These are phyloP conservation scores for Phytophthora syringae DNA, from an alignment of 352 stramenopile species.

Conservation along the genomic window DNA sequence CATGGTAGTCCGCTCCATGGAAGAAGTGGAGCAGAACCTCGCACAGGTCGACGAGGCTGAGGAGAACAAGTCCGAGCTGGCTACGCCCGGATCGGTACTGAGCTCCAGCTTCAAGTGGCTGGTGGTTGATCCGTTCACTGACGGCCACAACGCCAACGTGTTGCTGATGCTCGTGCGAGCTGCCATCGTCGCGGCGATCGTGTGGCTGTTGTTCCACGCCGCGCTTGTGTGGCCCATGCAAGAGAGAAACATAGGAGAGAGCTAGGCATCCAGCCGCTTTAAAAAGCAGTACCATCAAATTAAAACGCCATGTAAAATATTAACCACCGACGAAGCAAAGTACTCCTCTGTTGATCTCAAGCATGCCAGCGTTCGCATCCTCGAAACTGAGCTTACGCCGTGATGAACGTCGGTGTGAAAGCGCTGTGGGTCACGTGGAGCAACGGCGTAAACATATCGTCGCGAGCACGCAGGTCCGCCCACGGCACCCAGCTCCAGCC, in stretches of 20 bases:
- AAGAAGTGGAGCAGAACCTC: slow-evolving; percentile 31
- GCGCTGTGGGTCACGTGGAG: slow-evolving; percentile 67
- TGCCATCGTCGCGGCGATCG: slow-evolving; percentile 39
- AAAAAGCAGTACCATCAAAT: slow-evolving; percentile 33
- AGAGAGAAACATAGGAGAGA: slow-evolving; percentile 24
- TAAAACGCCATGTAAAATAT: slow-evolving; percentile 47
- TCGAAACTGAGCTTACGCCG: slow-evolving; percentile 4
- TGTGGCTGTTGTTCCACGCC: slow-evolving; percentile 45
- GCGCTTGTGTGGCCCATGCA: slow-evolving; percentile 30
- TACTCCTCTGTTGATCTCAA: background rate
- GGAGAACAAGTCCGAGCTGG: slow-evolving; percentile 12
- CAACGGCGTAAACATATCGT: slow-evolving; percentile 82
- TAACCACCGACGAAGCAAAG: slow-evolving; percentile 17
- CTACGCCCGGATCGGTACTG: slow-evolving; percentile 6
- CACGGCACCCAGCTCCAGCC: slow-evolving; percentile 76
- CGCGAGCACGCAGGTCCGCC: slow-evolving; percentile 50
- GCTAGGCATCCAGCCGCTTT: slow-evolving; percentile 24
- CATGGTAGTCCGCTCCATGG: slow-evolving; percentile 21
- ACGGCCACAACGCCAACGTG: slow-evolving; percentile 31
- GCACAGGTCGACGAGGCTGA: slow-evolving; percentile 15
- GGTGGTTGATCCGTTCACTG: slow-evolving; percentile 33
- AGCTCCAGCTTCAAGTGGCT: slow-evolving; percentile 38
- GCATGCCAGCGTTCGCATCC: too few relatives aligned
- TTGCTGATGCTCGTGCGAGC: slow-evolving; percentile 51
- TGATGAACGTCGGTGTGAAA: slow-evolving; percentile 54